Conservation (phyloP, 352 stramenopile genomes). For the Peronosclerospora sorghi region DNA sequence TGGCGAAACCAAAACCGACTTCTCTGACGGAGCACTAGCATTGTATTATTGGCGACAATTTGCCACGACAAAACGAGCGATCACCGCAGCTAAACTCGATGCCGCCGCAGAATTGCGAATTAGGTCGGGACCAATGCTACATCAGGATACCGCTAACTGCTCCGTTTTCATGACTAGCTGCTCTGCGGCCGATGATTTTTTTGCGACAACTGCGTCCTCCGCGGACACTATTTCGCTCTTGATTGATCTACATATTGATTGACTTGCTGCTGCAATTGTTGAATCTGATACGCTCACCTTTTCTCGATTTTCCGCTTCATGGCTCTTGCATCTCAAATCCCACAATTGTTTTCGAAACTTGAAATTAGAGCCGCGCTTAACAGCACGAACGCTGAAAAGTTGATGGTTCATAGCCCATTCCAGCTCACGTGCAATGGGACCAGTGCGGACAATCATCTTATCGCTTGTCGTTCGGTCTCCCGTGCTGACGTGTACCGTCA, state of each 20-base stretch:
- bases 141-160: not conserved
- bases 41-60: not conserved
- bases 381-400: conserved; percentile 57
- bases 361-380: conserved; percentile 58
- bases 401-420: conserved; percentile 35
- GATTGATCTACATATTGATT: conserved; percentile 13
- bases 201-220: not conserved
- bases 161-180: not conserved
- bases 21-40: not conserved
- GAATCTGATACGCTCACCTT: conserved; percentile 15
- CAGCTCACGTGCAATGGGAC: conserved; percentile 47
- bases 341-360: conserved; percentile 50
- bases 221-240: not conserved
- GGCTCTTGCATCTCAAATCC: conserved; percentile 18
- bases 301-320: conserved; percentile 15
- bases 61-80: conserved; percentile 8
- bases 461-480: conserved; percentile 32
- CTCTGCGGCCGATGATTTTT: not conserved
- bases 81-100: conserved; percentile 6
- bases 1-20: not conserved
- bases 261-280: conserved; percentile 20
- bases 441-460: conserved; percentile 50
- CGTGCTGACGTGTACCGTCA: conserved; percentile 49
- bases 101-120: not conserved
- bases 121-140: conserved; percentile 2